Percentiles rank a stretch among this genome's conserved stretches.
These are phyloP conservation scores for Aureobasidium subglaciale DNA, from an alignment of 2,329 filamentous ascomycete genomes.

Conservation along the genomic window DNA sequence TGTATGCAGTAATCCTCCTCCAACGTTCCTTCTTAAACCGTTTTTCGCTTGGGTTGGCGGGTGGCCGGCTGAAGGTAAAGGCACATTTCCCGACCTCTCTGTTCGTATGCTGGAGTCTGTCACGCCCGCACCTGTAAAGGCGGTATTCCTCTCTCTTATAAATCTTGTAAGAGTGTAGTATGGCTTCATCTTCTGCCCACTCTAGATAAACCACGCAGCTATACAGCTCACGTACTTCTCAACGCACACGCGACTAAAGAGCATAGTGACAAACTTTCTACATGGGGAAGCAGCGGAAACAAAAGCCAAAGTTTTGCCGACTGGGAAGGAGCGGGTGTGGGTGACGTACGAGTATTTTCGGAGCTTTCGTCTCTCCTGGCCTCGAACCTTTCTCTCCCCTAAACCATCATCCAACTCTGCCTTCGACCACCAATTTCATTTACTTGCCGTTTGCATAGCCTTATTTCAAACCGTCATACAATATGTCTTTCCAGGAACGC, in stretches of 20 bases:
- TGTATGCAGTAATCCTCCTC: neutral
- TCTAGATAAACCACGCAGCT: no score
- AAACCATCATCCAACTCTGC: neutral
- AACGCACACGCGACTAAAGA: no score
- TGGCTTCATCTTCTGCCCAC: no score
- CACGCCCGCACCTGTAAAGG: no score
- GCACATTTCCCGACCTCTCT: no score
- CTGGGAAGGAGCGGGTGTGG: neutral
- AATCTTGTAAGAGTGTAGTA: no score
- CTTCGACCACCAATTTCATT: neutral
- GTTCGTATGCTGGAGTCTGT: no score
- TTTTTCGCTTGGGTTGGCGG: slow-evolving; percentile 5
- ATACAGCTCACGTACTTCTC: no score
- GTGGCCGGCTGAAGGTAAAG: no score
- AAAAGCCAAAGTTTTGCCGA: slow-evolving; percentile 1
- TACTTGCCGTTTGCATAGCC: slow-evolving; percentile 12
- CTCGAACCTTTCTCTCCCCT: neutral
- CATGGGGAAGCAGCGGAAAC: neutral
- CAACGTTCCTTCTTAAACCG: slow-evolving; percentile 4
- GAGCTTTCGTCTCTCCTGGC: slow-evolving; percentile 4
- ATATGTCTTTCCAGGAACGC: slow-evolving; percentile 70
- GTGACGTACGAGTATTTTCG: neutral
- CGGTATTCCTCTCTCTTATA: no score
- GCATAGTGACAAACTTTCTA: no score
- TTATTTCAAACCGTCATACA: slow-evolving; percentile 1